These are phyloP conservation scores for Amanita exitialis DNA, from an alignment of 768 basidiomycete genomes.

Conservation along the genomic window DNA sequence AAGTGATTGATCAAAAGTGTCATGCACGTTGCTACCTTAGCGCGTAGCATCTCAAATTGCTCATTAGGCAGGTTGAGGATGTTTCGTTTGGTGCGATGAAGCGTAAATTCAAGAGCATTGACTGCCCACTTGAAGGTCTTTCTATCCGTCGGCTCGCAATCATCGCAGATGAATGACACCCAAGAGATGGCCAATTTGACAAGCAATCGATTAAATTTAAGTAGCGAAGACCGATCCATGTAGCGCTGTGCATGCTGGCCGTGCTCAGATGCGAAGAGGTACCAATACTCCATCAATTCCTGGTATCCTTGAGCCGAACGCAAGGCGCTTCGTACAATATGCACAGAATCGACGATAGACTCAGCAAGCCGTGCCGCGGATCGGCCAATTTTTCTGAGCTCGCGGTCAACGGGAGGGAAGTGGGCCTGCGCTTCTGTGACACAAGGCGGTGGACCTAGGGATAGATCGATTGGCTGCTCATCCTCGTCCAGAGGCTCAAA, in stretches of 20 bases:
- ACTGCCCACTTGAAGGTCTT: conserved; percentile 99
- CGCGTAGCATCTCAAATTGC: conserved; percentile 84
- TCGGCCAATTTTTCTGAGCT: conserved; percentile 83
- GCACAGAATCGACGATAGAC: conserved; percentile 86
- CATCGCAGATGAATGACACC: conserved; percentile 98
- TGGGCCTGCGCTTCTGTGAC: conserved; percentile 83
- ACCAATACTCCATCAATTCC: conserved; percentile 91
- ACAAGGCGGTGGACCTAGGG: conserved; percentile 37
- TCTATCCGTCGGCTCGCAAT: conserved; percentile 91
- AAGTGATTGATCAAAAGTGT: conserved; percentile 95
- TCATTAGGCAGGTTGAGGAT: conserved; percentile 82
- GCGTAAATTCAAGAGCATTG: conserved; percentile 87
- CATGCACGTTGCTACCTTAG: conserved; percentile 94
- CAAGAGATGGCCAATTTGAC: conserved; percentile 92
- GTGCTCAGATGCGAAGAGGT: conserved; percentile 91
- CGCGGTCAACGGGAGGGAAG: conserved; percentile 79
- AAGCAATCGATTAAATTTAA: conserved; percentile 74
- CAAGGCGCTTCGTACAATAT: conserved; percentile 69
- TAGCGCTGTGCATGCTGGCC: conserved; percentile 83
- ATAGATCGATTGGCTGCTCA: conserved; percentile 24
- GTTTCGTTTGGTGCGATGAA: conserved; percentile 78
- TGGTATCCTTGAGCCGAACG: conserved; percentile 55
- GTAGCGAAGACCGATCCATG: conserved; percentile 64
- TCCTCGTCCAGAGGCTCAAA: conserved; percentile 59
- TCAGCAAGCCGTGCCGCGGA: conserved; percentile 87